Base-by-base conservation (phyloP, 345 rosid genomes). In the Corymbia maculata region DNA sequence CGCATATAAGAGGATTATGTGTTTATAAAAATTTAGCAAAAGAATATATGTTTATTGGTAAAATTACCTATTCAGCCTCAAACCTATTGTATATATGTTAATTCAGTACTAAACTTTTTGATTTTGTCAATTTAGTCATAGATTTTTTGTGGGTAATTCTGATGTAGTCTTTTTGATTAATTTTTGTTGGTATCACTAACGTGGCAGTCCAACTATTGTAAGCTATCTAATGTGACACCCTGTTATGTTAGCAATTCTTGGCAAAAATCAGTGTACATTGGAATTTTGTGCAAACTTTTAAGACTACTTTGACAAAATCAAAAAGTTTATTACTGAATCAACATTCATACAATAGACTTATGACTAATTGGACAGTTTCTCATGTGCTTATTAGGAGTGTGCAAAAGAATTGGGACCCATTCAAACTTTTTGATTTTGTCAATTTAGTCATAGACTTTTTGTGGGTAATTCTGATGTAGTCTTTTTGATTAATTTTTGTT, bases 171-270 rank as follows among this genome's bases (percentile, higher is more conserved):
- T 0, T 70, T 0, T 0, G 0, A 4, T 1, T 9, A 9, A 70
- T 36, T 17, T 36, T 70, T 0, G 22, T 3, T 5, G 2, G 0
- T 32, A 68, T 13, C 0, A 0, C 5, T 17, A 6, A 68, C 6
- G 0, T 7, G 2, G 21, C 8, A 4, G 7, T 1, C 6, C 10
- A 68, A 10, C 16, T 0, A 70, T 0, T 0, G 0, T 17, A 3
- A 24, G 13, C 24, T 4, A 0, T 36, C 80, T 0, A 17, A 36
- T 5, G 10, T 0, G 24, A 12, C 47, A 70, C 9, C 17, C 1
- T 0, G 0, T 22, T 9, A 70, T 3, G 13, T 57, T 10, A 24
- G 64, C 13, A 6, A 4, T 36, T 36, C 42, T 36, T 2, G 42
- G 42, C 42, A 36, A 36, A 36, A 36, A 36, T 36, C 42, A 36